phyloP scores from a whole-genome alignment of 345 rosid species.

The Laguncularia racemosa region DNA sequence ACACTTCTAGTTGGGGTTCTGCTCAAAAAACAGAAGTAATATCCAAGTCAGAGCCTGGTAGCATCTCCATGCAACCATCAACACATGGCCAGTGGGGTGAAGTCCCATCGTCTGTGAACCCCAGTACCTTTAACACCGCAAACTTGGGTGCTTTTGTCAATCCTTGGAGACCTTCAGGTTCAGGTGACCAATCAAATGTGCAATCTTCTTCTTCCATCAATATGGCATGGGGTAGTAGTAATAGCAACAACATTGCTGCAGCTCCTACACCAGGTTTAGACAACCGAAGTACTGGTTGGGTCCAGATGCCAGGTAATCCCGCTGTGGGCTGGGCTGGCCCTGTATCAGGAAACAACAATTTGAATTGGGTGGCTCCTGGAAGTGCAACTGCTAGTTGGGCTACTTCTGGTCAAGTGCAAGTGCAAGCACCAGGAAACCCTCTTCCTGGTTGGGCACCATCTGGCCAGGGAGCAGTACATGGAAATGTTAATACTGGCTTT shows the following conservation, averaged over 20 bases:
- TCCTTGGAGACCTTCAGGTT: constrained; percentile 52
- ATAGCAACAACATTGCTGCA: constrained; percentile 24
- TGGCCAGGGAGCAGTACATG: constrained; percentile 39
- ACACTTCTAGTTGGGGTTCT: constrained; percentile 35
- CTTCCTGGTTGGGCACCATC: constrained; percentile 32
- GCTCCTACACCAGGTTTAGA: constrained; percentile 31
- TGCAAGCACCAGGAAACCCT: constrained; percentile 1
- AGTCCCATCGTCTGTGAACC: constrained; percentile 26
- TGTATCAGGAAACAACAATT: constrained; percentile 38
- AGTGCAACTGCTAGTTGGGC: constrained; percentile 9
- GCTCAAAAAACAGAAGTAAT: constrained; percentile 35
- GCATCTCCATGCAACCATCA: constrained; percentile 22
- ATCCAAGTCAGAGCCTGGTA: constrained; percentile 31
- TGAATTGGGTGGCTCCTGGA: constrained; percentile 18
- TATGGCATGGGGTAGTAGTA: constrained; percentile 45
- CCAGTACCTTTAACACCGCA: constrained; percentile 29
- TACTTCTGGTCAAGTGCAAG: constrained; percentile 5
- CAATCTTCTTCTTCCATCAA: constrained; percentile 32
- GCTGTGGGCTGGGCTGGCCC: constrained; percentile 45
- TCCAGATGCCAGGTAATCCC: constrained; percentile 15
- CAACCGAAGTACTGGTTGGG: constrained; percentile 54
- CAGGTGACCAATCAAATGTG: constrained; percentile 27
- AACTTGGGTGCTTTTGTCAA: constrained; percentile 38
- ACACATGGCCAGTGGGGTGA: constrained; percentile 36
- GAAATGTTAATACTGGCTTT: constrained; percentile 42